Percentiles rank a stretch among this genome's conserved stretches.
Evolutionary conservation across 2,329 filamentous ascomycete genomes (phyloP).

Genomic region (Trichoderma sp.): DNA sequence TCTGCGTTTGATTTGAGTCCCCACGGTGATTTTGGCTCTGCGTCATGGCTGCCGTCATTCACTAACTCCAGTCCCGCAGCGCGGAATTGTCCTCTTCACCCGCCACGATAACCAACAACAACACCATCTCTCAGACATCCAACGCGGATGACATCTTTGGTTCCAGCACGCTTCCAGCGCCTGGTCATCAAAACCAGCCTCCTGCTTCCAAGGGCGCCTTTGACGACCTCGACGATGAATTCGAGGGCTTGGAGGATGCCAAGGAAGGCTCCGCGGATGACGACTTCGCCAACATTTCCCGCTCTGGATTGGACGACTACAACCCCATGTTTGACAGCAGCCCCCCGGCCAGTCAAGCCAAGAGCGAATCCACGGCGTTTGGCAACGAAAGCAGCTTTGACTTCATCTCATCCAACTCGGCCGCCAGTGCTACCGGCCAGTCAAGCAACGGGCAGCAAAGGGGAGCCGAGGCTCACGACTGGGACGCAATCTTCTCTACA

Average conservation of each 20-base stretch:
- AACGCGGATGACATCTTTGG: slow-evolving; percentile 50
- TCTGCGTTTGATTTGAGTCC: not conserved
- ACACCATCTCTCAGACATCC: slow-evolving; percentile 37
- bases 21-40: not conserved
- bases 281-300: slow-evolving; percentile 74
- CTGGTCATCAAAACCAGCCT: slow-evolving; percentile 39
- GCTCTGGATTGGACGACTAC: slow-evolving; percentile 74
- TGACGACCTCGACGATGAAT: slow-evolving; percentile 77
- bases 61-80: slow-evolving; percentile 30
- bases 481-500: slow-evolving; percentile 91
- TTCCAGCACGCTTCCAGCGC: slow-evolving; percentile 36
- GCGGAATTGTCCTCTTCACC: slow-evolving; percentile 40
- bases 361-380: slow-evolving; percentile 57
- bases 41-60: not conserved
- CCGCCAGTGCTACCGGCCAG: slow-evolving; percentile 41
- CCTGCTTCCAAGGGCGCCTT: slow-evolving; percentile 57
- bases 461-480: slow-evolving; percentile 64
- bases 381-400: slow-evolving; percentile 61
- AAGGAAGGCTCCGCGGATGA: slow-evolving; percentile 79
- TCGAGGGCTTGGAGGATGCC: slow-evolving; percentile 80
- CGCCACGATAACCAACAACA: slow-evolving; percentile 37
- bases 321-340: slow-evolving; percentile 79
- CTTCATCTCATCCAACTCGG: slow-evolving; percentile 51
- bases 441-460: slow-evolving; percentile 43
- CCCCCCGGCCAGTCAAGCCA: slow-evolving; percentile 56